Evolutionary conservation across 257 asterid genomes (phyloP), one percentile per base, ranked within the genome.

Genomic region (Nicotiana paniculata): DNA sequence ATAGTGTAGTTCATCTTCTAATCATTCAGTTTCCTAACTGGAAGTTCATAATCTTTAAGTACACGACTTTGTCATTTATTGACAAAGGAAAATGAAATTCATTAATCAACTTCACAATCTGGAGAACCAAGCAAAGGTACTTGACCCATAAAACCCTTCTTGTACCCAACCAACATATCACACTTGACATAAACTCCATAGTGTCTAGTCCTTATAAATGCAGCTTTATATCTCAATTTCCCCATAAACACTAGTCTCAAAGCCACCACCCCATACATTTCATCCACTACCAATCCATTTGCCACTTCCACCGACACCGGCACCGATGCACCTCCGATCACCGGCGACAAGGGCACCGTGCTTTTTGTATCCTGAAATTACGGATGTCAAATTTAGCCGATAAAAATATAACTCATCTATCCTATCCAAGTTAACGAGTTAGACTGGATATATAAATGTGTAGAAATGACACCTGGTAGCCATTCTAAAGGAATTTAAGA

Each of bases 321-420:
- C 82, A 93, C 88, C 9, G 85, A 37, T 0, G 58, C 80, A 0
- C 96, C 93, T 10, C 93, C 94, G 1, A 93, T 80, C 28, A 93
- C 83, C 13, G 96, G 93, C 0, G 97, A 88, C 51, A 93, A 81
- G 2, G 90, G 91, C 90, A 90, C 92, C 74, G 96, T 90, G 89
- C 89, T 89, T 86, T 87, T 90, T 0, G 84, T 67, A 80, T 86
- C 88, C 75, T 89, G 96, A 17, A 53, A 78, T 68, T 87, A 21
- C 9, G 92, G 87, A 11, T 10, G 15, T 46, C 15, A 0, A 46
- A 46, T 5, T 46, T 72, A 72, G 6, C 37, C n/a, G 8, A 68
- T 18, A 6, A 39, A 69, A n/a, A 69, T 37, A 35, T 68, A 4
- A 64, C 70, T 62, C 35, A 4, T 10, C 68, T 11, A 9, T 9